Conservation (phyloP, 2,329 filamentous ascomycete genomes). For the Alternaria gansuensis region DNA sequence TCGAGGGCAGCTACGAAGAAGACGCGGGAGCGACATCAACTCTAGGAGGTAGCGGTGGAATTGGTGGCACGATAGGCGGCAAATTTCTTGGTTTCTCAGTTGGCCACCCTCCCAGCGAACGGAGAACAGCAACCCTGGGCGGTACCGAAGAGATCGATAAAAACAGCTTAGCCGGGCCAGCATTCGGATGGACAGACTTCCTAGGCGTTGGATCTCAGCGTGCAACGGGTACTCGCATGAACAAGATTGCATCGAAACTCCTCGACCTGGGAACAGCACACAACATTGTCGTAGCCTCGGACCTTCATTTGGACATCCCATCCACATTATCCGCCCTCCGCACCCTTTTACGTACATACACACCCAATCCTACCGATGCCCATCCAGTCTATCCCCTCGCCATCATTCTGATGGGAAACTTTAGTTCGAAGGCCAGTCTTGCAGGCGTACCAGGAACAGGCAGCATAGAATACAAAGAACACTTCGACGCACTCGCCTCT, state of each 20-base stretch:
- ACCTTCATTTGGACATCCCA: slow-evolving; percentile 86
- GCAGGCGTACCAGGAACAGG: slow-evolving; percentile 74
- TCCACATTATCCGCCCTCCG: slow-evolving; percentile 81
- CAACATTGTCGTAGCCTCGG: slow-evolving; percentile 79
- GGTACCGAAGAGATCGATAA: slow-evolving; percentile 62
- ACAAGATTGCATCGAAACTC: slow-evolving; percentile 75
- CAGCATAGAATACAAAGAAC: slow-evolving; percentile 96
- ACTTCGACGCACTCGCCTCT: slow-evolving; percentile 86
- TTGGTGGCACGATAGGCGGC: slow-evolving; percentile 91
- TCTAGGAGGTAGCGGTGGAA: slow-evolving; percentile 78
- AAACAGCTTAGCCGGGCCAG: slow-evolving; percentile 49
- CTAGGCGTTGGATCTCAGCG: slow-evolving; percentile 89
- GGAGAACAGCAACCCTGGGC: slow-evolving; percentile 79
- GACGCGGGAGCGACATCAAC: slow-evolving; percentile 68
- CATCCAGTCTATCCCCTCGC: slow-evolving; percentile 73
- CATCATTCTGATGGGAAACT: slow-evolving; percentile 88
- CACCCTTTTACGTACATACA: slow-evolving; percentile 79
- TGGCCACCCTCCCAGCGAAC: slow-evolving; percentile 89
- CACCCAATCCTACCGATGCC: slow-evolving; percentile 60
- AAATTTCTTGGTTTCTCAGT: slow-evolving; percentile 91
- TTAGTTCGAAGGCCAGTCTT: slow-evolving; percentile 68
- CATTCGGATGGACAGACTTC: slow-evolving; percentile 97
- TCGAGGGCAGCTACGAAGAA: slow-evolving; percentile 97
- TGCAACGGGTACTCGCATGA: slow-evolving; percentile 83
- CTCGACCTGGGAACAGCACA: slow-evolving; percentile 57